Percentiles rank a stretch among this genome's conserved stretches.
Evolutionary conservation across 257 asterid genomes (phyloP).

Genomic region (Ballota nigra): DNA sequence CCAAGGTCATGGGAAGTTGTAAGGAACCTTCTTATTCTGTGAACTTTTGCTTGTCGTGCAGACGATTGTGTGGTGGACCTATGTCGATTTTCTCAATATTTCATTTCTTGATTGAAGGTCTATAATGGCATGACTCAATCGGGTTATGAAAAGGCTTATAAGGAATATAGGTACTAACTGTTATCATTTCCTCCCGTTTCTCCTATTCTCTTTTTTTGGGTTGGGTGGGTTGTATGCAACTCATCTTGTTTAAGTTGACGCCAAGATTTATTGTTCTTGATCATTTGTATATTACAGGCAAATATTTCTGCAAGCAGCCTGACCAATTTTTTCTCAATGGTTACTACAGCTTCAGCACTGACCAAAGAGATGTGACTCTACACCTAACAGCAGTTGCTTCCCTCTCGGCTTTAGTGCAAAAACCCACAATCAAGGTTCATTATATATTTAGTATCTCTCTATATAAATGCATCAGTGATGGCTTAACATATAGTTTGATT

Average conservation of each 20-base stretch:
- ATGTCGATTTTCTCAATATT: neutral
- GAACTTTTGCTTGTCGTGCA: slow-evolving; percentile 18
- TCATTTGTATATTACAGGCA: slow-evolving; percentile 13
- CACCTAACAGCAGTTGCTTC: slow-evolving; percentile 83
- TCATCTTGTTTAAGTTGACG: neutral
- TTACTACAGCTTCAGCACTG: slow-evolving; percentile 71
- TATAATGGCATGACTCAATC: slow-evolving; percentile 89
- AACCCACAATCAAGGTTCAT: slow-evolving; percentile 74
- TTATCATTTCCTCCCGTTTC: neutral
- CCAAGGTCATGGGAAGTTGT: slow-evolving; percentile 96
- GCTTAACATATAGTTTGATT: neutral
- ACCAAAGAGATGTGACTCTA: slow-evolving; percentile 71
- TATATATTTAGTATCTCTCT: neutral
- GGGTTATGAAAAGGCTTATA: slow-evolving; percentile 78
- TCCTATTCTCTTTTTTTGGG: neutral
- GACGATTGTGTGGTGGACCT: slow-evolving; percentile 20
- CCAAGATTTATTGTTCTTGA: neutral
- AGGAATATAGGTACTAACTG: slow-evolving; percentile 65
- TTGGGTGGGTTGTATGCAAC: neutral
- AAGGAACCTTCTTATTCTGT: slow-evolving; percentile 27
- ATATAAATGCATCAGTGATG: slow-evolving; percentile 6
- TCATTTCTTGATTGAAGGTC: slow-evolving; percentile 48
- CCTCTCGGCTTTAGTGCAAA: slow-evolving; percentile 61
- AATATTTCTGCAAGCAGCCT: slow-evolving; percentile 15
- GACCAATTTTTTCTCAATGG: slow-evolving; percentile 29